Evolutionary conservation across 2,329 filamentous ascomycete species (phyloP), one percentile per base, ranked within the genome.

Genomic region (Proliferodiscus dingleyae): DNA sequence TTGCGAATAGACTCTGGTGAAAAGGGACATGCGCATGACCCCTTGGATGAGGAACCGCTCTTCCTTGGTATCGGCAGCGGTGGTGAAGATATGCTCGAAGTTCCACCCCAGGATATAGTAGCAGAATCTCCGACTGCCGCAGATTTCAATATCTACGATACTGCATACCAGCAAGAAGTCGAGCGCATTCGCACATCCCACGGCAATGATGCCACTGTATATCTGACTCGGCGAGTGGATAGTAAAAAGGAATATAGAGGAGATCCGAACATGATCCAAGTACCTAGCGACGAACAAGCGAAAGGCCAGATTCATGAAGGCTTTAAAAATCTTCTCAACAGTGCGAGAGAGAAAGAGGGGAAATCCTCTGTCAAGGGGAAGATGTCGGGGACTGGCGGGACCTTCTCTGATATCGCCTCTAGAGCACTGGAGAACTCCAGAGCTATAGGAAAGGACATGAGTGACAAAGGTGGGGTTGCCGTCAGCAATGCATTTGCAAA

Each of bases 71-170:
- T 96, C 53, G 89, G 89, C 13, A 79, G 81, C 1, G 82, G 83
- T 36, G 72, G 75, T 2, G 62, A 66, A 21, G 71, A 77, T 49
- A 63, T n/a, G 55, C 64, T 5, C 26, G 66, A 63, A 10, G 49
- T 50, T 13, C 49, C 66, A 11, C 66, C 66, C 2, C 45, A 55
- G 29, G 65, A 74, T 18, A 64, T 84, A 4, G 82, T 95, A 32
- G 87, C 87, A 23, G 89, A 95, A 65, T 94, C 87, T 1, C 91
- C 91, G 2, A 84, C 84, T 0, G 85, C 83, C 1, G 86, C 87
- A 5, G 89, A 94, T 49, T 88, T 88, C 57, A 83, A 93, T 61
- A 84, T 97, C 47, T 96, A 95, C 64, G 88, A 95, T 64, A 80
- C 78, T 1, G 91, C 91, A 0, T 96, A 95, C 63, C 81, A 87